These are phyloP conservation scores for Penicillium sp. DNA, from an alignment of 2,329 filamentous ascomycete species.

Conservation along the genomic window DNA sequence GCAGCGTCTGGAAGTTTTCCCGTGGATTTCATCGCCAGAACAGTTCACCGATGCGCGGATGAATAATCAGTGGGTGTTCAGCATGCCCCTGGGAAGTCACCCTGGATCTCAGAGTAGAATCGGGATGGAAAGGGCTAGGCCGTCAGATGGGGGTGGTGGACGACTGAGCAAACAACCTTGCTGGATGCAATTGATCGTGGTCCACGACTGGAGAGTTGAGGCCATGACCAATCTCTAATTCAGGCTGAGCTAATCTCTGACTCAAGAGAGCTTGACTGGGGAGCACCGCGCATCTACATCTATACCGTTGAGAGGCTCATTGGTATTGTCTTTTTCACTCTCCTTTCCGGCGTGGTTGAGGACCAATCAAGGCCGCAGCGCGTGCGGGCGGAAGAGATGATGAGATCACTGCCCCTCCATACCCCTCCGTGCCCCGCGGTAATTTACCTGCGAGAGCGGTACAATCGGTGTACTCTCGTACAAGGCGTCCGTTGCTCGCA, in stretches of 20 bases:
- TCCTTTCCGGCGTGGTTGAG: background rate
- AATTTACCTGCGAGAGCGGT: background rate
- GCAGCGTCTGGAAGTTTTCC: slow-evolving; percentile 19
- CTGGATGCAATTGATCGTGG: too few relatives aligned
- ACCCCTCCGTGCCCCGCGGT: slow-evolving; percentile 20
- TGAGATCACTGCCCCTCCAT: slow-evolving; percentile 15
- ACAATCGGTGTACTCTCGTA: too few relatives aligned
- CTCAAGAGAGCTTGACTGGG: too few relatives aligned
- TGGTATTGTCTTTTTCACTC: too few relatives aligned
- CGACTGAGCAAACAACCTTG: too few relatives aligned
- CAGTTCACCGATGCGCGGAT: slow-evolving; percentile 23
- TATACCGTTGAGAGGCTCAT: too few relatives aligned
- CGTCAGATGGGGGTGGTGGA: too few relatives aligned
- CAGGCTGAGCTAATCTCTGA: too few relatives aligned
- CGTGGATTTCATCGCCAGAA: slow-evolving; percentile 15
- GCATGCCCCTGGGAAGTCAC: background rate
- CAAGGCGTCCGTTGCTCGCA: background rate
- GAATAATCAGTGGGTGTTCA: slow-evolving; percentile 1
- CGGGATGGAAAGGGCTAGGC: background rate
- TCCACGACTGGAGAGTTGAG: too few relatives aligned
- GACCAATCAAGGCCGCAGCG: background rate
- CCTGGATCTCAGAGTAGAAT: background rate
- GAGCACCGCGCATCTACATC: too few relatives aligned
- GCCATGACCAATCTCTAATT: too few relatives aligned
- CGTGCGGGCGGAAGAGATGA: background rate